Conservation (phyloP, 2,329 filamentous ascomycete species). For the Neoascochyta sp. region DNA sequence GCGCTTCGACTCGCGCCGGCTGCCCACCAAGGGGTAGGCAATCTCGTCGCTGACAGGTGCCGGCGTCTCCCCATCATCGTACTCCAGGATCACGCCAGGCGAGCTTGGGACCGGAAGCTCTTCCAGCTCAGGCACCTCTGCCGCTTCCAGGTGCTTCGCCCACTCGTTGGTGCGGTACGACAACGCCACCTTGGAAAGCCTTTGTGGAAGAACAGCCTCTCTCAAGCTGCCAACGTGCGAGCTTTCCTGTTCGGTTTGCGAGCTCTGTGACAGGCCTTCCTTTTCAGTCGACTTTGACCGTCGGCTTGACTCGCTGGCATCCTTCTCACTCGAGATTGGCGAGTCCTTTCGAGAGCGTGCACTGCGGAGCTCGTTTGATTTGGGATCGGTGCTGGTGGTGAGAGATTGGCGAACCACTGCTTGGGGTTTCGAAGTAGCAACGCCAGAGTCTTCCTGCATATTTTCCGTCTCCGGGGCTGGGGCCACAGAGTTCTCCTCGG, state of each 20-base stretch:
- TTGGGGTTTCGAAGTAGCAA: constrained; percentile 1
- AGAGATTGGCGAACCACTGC: constrained; percentile 15
- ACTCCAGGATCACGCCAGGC: constrained; percentile 42
- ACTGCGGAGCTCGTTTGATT: constrained; percentile 11
- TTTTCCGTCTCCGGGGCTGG: neutral
- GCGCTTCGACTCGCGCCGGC: constrained; percentile 21
- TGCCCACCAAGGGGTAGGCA: constrained; percentile 15
- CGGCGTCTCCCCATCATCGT: constrained; percentile 48
- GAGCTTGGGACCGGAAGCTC: constrained; percentile 51
- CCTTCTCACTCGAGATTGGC: constrained; percentile 13
- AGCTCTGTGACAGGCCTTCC: constrained; percentile 16
- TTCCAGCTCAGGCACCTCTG: constrained; percentile 68
- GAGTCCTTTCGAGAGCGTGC: constrained; percentile 20
- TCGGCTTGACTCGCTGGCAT: constrained; percentile 13
- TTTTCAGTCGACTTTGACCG: constrained; percentile 44
- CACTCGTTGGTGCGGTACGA: constrained; percentile 92
- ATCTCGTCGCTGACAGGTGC: constrained; percentile 47
- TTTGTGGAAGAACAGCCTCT: constrained; percentile 60
- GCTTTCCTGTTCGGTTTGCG: constrained; percentile 24
- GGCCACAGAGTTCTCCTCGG: neutral
- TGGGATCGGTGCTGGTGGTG: constrained; percentile 34
- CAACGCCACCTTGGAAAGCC: constrained; percentile 70
- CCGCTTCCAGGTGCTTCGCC: constrained; percentile 81
- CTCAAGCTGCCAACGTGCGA: constrained; percentile 44
- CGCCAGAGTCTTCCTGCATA: neutral